Evolutionary conservation across 2,329 filamentous ascomycete genomes (phyloP).

Genomic region (Didymella segeticola): DNA sequence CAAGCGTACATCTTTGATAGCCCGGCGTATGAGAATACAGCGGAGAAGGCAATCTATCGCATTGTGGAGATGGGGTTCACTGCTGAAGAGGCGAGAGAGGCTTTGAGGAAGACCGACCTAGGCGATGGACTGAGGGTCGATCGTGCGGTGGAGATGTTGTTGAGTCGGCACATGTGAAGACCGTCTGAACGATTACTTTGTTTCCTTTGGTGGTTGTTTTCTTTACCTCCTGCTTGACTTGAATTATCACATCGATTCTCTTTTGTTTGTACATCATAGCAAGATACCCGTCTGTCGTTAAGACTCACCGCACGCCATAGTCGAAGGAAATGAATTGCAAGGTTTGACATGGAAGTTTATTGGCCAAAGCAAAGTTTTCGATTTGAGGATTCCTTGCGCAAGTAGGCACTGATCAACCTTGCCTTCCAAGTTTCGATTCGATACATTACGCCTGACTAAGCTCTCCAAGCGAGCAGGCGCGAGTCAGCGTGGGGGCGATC

Average conservation of each 20-base stretch:
- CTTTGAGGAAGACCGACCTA: slow-evolving; percentile 65
- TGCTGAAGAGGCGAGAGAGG: slow-evolving; percentile 61
- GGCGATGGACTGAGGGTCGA: slow-evolving; percentile 65
- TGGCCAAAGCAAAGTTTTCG: not conserved
- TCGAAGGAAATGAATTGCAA: not conserved
- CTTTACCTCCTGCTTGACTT: not conserved
- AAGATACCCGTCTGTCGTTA: slow-evolving; percentile 15
- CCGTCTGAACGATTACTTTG: not conserved
- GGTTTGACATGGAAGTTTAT: not conserved
- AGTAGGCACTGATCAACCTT: too few relatives aligned
- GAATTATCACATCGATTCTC: not conserved
- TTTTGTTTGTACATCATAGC: slow-evolving; percentile 4
- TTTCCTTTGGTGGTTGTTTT: not conserved
- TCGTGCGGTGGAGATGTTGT: slow-evolving; percentile 63
- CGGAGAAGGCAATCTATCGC: slow-evolving; percentile 62
- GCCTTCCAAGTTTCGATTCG: not conserved
- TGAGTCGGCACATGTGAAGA: slow-evolving; percentile 31
- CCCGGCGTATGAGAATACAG: slow-evolving; percentile 57
- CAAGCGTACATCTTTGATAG: slow-evolving; percentile 40
- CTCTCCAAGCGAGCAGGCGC: not conserved
- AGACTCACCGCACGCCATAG: not conserved
- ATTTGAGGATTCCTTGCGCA: not conserved
- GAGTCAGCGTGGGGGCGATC: slow-evolving; percentile 6
- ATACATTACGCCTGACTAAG: slow-evolving; percentile 4
- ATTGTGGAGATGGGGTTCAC: slow-evolving; percentile 68